Evolutionary conservation across 345 rosid genomes (phyloP), one percentile per base, ranked within the genome.

Genomic region (Bruguiera parviflora): DNA sequence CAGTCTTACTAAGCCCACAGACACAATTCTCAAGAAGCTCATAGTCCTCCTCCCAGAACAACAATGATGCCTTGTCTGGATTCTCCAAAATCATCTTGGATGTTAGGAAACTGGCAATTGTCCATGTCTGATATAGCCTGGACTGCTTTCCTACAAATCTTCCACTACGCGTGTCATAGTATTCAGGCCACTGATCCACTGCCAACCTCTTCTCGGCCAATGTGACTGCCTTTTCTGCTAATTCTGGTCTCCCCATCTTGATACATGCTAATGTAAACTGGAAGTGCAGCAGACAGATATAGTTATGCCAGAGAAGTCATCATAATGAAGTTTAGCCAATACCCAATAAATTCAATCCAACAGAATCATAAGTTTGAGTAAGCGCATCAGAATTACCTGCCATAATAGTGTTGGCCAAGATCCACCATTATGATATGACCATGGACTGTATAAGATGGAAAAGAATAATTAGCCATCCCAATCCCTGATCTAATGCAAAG

Each of bases 341-440:
- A 9, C 47, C 47, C 47, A 39, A 43, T 13, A 43, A 11, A 24
- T 10, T 1, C 18, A 24, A 56, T 56, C 24, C 6, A 56, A 24
- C 59, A 22, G 1, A 24, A 24, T 22, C 16, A 27, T 22, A 13
- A 24, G 29, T 24, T 56, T 1, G 29, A 3, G 11, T 24, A 24
- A 56, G 25, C 3, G n/a, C 21, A 55, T 22, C 4, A 56, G 7
- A 21, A n/a, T 24, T 73, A 90, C 96, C 86, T 93, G 96, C 98
- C 97, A 91, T 15, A 94, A 86, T 31, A 94, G 89, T 55, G 97
- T 89, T 19, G 98, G 98, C 98, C 96, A 94, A n/a, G 96, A 89
- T 65, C 96, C 95, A 57, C 80, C 95, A 78, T 94, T 94, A 78
- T 94, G 98, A 75, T 94, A 94, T 49, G 97, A 94, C 97, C 98